Conservation (phyloP, 495 filamentous ascomycete species). For the Aspergillus biplanus region DNA sequence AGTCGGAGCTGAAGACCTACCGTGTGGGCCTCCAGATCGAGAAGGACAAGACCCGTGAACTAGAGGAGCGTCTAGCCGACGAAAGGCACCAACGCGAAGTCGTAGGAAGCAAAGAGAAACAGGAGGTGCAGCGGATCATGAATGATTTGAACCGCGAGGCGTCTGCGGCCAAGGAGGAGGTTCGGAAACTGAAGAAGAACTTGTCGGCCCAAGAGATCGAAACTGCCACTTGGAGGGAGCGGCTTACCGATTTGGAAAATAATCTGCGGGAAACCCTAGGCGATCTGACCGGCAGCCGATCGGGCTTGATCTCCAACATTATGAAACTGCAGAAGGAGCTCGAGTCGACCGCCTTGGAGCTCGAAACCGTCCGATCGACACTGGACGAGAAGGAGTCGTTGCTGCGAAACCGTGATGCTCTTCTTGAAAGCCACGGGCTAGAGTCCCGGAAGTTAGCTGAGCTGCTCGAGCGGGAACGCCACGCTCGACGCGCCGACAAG, state of each 20-base stretch:
- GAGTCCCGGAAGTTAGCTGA: constrained; percentile 85
- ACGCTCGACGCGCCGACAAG: constrained; percentile 80
- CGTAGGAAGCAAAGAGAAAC: constrained; percentile 82
- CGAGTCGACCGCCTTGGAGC: constrained; percentile 77
- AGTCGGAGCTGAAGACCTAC: constrained; percentile 74
- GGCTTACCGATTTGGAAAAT: constrained; percentile 84
- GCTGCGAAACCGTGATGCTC: constrained; percentile 84
- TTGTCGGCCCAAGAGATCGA: constrained; percentile 86
- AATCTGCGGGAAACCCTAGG: constrained; percentile 82
- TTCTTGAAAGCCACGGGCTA: constrained; percentile 87
- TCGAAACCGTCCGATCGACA: constrained; percentile 74
- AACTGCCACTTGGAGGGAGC: constrained; percentile 84
- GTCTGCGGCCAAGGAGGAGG: constrained; percentile 83
- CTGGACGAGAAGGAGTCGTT: constrained; percentile 86
- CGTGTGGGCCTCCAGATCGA: constrained; percentile 77
- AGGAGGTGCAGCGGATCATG: constrained; percentile 79
- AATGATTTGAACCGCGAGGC: constrained; percentile 84
- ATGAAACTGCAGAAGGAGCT: constrained; percentile 86
- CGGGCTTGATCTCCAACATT: constrained; percentile 83
- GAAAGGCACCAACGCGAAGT: constrained; percentile 87
- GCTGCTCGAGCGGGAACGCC: constrained; percentile 87
- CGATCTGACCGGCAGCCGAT: constrained; percentile 84
- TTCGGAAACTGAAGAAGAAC: constrained; percentile 75
- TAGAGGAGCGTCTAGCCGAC: constrained; percentile 74
- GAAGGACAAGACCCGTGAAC: constrained; percentile 74